phyloP scores from a whole-genome alignment of 768 basidiomycete genomes.

The Suillus lakei region DNA sequence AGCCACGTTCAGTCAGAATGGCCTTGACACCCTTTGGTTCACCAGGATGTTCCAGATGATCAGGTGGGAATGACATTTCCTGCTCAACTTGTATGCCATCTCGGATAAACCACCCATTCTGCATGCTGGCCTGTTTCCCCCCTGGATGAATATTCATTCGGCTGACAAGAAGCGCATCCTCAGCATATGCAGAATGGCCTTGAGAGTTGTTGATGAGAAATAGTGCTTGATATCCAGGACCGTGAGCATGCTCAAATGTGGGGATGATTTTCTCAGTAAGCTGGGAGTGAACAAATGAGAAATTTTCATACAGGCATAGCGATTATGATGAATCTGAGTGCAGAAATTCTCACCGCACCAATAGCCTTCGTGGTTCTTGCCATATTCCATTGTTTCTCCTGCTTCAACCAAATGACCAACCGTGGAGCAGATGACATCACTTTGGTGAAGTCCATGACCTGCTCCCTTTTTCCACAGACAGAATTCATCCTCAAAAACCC shows the following conservation, averaged over 20 bases:
- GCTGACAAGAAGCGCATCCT: neutral
- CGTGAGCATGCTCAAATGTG: too few species aligned
- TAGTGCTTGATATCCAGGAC: too few species aligned
- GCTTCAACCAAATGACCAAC: slow-evolving; percentile 36
- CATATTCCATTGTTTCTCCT: slow-evolving; percentile 42
- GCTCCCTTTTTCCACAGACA: slow-evolving; percentile 42
- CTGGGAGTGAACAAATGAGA: neutral
- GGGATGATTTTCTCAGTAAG: too few species aligned
- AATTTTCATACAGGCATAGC: neutral
- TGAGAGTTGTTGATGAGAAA: too few species aligned
- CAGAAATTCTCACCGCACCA: slow-evolving; percentile 41
- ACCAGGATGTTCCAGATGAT: neutral
- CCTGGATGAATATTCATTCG: neutral
- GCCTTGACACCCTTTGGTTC: neutral
- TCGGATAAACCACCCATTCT: neutral
- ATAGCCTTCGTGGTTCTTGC: slow-evolving; percentile 48
- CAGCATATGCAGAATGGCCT: too few species aligned
- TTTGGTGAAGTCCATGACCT: slow-evolving; percentile 42
- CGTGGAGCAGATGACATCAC: slow-evolving; percentile 42
- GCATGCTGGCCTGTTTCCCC: neutral
- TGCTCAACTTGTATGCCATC: neutral
- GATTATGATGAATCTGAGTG: slow-evolving; percentile 37
- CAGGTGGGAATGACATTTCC: neutral
- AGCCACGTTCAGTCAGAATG: neutral
- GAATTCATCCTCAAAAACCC: slow-evolving; percentile 41